A percentile compares a stretch with the other conserved stretches of the same genome.
Conservation (phyloP, 1,284 basidiomycete species). For the Schizopora paradoxa region DNA sequence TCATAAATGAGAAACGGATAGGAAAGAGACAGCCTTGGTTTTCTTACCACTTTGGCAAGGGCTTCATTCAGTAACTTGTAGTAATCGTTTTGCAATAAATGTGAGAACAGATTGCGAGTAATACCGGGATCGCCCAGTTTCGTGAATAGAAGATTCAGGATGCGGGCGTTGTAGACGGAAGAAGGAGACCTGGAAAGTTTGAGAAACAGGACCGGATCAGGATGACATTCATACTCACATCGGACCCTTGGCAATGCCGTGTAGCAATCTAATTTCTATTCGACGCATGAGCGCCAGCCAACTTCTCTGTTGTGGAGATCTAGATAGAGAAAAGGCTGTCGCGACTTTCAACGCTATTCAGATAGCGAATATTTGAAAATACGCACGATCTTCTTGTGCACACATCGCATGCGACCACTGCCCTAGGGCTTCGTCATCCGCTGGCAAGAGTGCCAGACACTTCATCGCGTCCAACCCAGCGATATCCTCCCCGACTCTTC, state of each 20-base stretch:
- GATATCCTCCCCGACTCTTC: conserved; percentile 44
- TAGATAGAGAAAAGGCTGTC: conserved; percentile 35
- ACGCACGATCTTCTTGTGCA: conserved; percentile 38
- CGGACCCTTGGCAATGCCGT: conserved; percentile 42
- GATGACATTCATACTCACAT: conserved; percentile 35
- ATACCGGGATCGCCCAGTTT: conserved; percentile 25
- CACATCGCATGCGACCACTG: conserved; percentile 46
- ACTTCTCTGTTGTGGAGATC: conserved; percentile 35
- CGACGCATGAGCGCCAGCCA: conserved; percentile 56
- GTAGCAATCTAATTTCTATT: conserved; percentile 43
- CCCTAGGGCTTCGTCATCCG: conserved; percentile 47
- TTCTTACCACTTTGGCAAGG: conserved; percentile 19
- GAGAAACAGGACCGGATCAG: neutral
- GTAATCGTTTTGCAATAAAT: conserved; percentile 37
- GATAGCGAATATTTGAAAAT: neutral
- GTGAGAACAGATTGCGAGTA: conserved; percentile 30
- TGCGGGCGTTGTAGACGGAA: conserved; percentile 35
- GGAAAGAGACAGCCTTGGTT: neutral
- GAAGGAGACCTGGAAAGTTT: conserved; percentile 31
- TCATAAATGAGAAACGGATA: neutral
- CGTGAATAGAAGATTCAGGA: conserved; percentile 40
- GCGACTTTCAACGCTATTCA: conserved; percentile 4
- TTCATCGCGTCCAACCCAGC: conserved; percentile 49
- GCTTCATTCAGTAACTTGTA: conserved; percentile 17
- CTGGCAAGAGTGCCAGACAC: conserved; percentile 54